phyloP scores from a whole-genome alignment of 192 early-diverging fungal genomes.

The Rhizoclosmatium globosum region DNA sequence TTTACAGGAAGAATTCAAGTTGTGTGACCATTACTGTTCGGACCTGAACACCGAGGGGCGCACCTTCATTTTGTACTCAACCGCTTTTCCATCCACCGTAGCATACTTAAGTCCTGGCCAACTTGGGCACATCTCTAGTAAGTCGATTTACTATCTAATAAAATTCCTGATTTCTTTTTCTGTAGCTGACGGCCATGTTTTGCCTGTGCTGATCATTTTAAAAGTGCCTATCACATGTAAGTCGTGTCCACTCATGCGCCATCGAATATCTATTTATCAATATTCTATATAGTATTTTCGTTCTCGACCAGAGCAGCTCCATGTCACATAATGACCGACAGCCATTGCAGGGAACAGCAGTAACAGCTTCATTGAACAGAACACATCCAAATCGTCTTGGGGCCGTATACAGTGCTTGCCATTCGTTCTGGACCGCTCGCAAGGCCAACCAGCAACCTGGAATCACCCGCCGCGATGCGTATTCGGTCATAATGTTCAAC shows the following conservation, averaged over 20 bases:
- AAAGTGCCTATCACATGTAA: neutral
- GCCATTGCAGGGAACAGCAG: neutral
- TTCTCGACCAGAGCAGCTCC: neutral
- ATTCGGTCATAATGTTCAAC: neutral
- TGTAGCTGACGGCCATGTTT: slow-evolving; percentile 47
- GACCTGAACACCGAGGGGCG: slow-evolving; percentile 41
- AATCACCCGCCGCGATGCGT: neutral
- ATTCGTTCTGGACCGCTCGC: slow-evolving; percentile 3
- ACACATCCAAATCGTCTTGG: slow-evolving; percentile 3
- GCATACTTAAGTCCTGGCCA: neutral
- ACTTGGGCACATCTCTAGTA: neutral
- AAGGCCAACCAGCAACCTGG: neutral
- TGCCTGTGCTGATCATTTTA: slow-evolving; percentile 38
- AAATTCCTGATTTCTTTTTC: slow-evolving; percentile 9
- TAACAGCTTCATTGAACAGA: neutral
- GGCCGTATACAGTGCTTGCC: neutral
- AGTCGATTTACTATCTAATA: neutral
- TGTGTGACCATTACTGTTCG: slow-evolving; percentile 46
- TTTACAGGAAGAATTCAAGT: slow-evolving; percentile 38
- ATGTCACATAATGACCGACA: neutral
- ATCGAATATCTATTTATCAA: neutral
- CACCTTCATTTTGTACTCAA: slow-evolving; percentile 19
- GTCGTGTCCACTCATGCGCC: neutral
- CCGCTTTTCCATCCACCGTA: slow-evolving; percentile 24
- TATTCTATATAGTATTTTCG: neutral